A percentile compares a stretch with the other conserved stretches of the same genome.
phyloP scores from a whole-genome alignment of 2,329 filamentous ascomycete species.

The Periconia sp. region DNA sequence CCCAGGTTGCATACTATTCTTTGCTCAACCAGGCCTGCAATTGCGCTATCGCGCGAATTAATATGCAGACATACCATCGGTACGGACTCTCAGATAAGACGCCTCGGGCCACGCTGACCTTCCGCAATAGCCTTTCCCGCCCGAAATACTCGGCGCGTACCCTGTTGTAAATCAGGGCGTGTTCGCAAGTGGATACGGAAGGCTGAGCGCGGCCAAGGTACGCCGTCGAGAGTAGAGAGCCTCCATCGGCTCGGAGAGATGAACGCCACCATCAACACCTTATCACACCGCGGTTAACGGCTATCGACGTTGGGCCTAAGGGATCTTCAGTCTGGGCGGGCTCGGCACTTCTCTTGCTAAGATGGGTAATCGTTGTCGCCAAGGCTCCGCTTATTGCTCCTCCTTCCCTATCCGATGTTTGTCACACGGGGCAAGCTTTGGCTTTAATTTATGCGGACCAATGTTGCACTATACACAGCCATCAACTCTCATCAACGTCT shows the following conservation, averaged over 20 bases:
- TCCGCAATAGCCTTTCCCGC: slow-evolving; percentile 1
- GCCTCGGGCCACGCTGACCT: slow-evolving; percentile 1
- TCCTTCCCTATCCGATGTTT: slow-evolving; percentile 39
- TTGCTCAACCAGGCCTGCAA: slow-evolving; percentile 10
- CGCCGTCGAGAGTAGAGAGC: background rate
- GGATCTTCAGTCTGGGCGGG: slow-evolving; percentile 23
- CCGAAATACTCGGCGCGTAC: background rate
- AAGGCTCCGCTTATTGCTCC: slow-evolving; percentile 35
- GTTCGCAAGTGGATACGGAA: slow-evolving; percentile 3
- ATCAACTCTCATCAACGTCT: slow-evolving; percentile 29
- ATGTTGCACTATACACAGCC: slow-evolving; percentile 26
- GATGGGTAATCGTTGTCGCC: slow-evolving; percentile 24
- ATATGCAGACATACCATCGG: slow-evolving; percentile 4
- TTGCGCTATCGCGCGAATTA: slow-evolving; percentile 22
- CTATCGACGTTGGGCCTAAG: slow-evolving; percentile 9
- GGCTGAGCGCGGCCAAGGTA: background rate
- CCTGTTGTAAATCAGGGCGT: background rate
- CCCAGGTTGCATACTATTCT: slow-evolving; percentile 1
- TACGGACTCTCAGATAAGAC: slow-evolving; percentile 6
- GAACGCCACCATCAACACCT: slow-evolving; percentile 3
- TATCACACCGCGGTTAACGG: slow-evolving; percentile 12
- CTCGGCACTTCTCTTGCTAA: slow-evolving; percentile 16
- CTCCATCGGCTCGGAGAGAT: slow-evolving; percentile 6
- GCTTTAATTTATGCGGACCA: slow-evolving; percentile 38
- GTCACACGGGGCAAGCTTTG: slow-evolving; percentile 33